A percentile compares a stretch with the other conserved stretches of the same genome.
Conservation (phyloP, 371 early-diverging fungal genomes). For the Basidiobolus meristosporus region DNA sequence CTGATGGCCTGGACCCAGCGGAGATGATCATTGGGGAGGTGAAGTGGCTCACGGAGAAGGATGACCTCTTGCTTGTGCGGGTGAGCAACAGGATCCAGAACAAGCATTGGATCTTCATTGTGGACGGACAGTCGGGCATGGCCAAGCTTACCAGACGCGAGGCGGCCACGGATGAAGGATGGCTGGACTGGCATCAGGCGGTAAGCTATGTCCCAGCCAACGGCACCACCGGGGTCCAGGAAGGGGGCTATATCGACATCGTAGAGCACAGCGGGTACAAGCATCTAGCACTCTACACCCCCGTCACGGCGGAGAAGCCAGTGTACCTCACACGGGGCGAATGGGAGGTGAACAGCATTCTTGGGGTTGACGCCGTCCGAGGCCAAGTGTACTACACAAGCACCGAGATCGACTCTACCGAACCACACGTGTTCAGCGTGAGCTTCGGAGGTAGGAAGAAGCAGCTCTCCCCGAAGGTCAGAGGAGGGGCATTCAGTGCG, state of each 20-base stretch:
- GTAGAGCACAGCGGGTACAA: conserved; percentile 54
- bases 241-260: conserved; percentile 50
- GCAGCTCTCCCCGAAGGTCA: conserved; percentile 14
- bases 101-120: conserved; percentile 48
- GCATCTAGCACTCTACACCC: conserved; percentile 62
- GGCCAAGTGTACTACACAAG: conserved; percentile 43
- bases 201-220: neutral
- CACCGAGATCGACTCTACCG: conserved; percentile 53
- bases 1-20: too few species aligned
- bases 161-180: conserved; percentile 36
- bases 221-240: too few species aligned
- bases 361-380: conserved; percentile 26
- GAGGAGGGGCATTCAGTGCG: conserved; percentile 44
- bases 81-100: conserved; percentile 53
- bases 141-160: conserved; percentile 32
- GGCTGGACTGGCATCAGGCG: conserved; percentile 25
- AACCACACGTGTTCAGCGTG: conserved; percentile 58
- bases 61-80: conserved; percentile 61
- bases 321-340: conserved; percentile 50
- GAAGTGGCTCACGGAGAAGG: too few species aligned
- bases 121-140: conserved; percentile 78
- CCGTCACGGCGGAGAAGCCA: conserved; percentile 18
- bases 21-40: too few species aligned
- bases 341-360: conserved; percentile 60
- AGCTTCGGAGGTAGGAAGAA: conserved; percentile 16